phyloP scores from a whole-genome alignment of 305 asterid species.

The Petunia hybrid region DNA sequence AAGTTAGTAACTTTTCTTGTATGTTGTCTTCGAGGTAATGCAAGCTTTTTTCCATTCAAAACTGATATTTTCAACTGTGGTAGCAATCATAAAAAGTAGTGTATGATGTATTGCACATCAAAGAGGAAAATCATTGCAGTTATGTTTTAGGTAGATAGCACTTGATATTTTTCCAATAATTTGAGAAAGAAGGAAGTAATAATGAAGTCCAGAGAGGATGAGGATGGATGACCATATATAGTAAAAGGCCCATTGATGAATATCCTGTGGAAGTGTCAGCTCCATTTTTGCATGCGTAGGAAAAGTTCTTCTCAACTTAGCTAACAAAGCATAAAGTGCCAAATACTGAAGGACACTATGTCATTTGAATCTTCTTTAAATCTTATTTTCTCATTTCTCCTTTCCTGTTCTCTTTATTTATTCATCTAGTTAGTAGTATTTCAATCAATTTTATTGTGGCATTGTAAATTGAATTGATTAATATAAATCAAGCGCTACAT shows the following conservation, averaged over 20 bases:
- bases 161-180: neutral
- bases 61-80: constrained; percentile 10
- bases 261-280: constrained; percentile 39
- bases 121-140: constrained; percentile 26
- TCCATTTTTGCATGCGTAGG: constrained; percentile 46
- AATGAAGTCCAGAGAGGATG: constrained; percentile 25
- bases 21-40: too few species aligned
- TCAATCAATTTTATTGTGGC: neutral
- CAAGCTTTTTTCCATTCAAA: neutral
- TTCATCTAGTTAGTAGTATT: neutral
- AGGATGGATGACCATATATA: neutral
- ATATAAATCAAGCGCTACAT: too few species aligned
- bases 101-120: neutral
- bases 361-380: neutral
- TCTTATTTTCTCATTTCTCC: neutral
- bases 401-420: neutral
- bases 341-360: neutral
- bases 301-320: constrained; percentile 24
- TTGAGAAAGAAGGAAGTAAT: neutral
- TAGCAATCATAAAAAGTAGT: constrained; percentile 3
- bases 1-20: too few species aligned
- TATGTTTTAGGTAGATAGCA: neutral
- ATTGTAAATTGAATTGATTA: neutral
- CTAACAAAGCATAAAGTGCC: constrained; percentile 20
- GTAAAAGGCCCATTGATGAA: constrained; percentile 3